These are phyloP conservation scores for Kazachstania sp. DNA, from an alignment of 1,139 yeast genomes.

Conservation along the genomic window DNA sequence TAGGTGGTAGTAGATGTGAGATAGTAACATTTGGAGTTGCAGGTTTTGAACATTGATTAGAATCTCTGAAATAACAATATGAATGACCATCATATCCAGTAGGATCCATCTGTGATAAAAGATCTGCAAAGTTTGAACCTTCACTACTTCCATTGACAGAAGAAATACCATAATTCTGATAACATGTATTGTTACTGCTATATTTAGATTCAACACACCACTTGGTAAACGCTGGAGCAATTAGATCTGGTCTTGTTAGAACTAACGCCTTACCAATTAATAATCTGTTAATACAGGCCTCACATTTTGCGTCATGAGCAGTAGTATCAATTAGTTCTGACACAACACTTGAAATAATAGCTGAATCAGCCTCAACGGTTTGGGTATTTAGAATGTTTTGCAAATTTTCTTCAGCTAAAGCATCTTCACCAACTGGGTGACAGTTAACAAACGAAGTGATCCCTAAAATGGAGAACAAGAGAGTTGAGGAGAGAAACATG, in stretches of 20 bases:
- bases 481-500: background rate
- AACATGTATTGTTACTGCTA: background rate
- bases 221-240: background rate
- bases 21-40: background rate
- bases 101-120: constrained; percentile 1
- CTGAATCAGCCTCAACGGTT: background rate
- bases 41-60: background rate
- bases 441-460: background rate
- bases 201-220: background rate
- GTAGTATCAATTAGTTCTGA: background rate
- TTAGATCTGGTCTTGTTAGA: background rate
- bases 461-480: background rate
- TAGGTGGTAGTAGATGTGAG: background rate
- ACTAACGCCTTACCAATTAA: constrained; percentile 1
- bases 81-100: background rate
- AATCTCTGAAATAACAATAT: background rate
- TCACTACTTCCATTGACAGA: background rate
- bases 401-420: background rate
- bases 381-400: background rate
- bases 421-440: background rate
- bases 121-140: constrained; percentile 1
- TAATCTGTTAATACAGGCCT: background rate
- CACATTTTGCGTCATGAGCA: background rate
- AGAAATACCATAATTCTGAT: background rate
- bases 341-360: background rate